These are phyloP conservation scores for Talaromyces sp. DNA, from an alignment of 2,329 filamentous ascomycete genomes.

Conservation along the genomic window DNA sequence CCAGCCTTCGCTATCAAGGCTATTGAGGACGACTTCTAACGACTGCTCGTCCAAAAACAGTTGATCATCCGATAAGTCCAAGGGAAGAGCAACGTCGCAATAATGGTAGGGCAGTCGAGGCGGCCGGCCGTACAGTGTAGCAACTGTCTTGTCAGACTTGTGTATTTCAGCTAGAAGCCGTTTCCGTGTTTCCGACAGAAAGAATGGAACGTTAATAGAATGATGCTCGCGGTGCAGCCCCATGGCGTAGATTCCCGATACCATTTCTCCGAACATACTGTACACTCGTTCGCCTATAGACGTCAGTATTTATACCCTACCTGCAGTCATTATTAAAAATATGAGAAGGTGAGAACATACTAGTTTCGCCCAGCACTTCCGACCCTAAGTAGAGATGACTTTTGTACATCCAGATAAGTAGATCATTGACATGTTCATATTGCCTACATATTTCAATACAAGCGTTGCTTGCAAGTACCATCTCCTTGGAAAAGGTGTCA, in stretches of 20 bases:
- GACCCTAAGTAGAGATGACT: conserved; percentile 20
- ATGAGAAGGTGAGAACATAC: conserved; percentile 12
- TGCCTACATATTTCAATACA: conserved; percentile 20
- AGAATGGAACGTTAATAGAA: conserved; percentile 23
- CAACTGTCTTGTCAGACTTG: conserved; percentile 27
- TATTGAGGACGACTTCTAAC: conserved; percentile 15
- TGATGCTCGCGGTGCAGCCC: conserved; percentile 8
- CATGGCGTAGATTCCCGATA: conserved; percentile 20
- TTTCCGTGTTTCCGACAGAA: conserved; percentile 27
- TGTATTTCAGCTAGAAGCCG: conserved; percentile 26
- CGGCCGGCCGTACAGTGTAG: conserved; percentile 29
- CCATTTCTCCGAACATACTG: conserved; percentile 20
- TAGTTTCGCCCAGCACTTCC: conserved; percentile 18
- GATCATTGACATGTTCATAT: conserved; percentile 13
- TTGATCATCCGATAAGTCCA: conserved; percentile 29
- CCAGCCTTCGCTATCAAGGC: conserved; percentile 24
- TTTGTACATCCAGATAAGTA: conserved; percentile 24
- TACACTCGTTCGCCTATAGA: conserved; percentile 18
- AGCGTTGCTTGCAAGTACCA: conserved; percentile 23
- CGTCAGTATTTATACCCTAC: not conserved
- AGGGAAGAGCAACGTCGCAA: conserved; percentile 25
- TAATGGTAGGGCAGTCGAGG: conserved; percentile 28
- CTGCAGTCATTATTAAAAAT: not conserved
- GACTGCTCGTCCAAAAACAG: conserved; percentile 19
- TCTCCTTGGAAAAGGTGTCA: conserved; percentile 20